phyloP scores from a whole-genome alignment of 208 protist species.

The Herpetomonas tarakana region DNA sequence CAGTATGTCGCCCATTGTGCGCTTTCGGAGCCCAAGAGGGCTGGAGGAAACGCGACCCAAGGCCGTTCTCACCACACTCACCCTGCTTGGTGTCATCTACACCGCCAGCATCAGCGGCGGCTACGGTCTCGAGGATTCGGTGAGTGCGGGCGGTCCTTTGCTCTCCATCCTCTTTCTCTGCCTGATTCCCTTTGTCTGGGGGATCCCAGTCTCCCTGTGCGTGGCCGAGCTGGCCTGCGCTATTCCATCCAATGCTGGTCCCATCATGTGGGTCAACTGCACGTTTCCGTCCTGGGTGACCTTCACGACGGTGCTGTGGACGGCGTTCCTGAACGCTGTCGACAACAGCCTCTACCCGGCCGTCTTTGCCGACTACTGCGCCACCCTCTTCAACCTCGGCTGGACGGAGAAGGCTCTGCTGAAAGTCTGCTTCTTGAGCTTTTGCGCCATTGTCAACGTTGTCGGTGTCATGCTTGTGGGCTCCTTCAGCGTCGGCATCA shows the following conservation, averaged over 20 bases:
- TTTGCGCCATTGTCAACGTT: conserved; percentile 78
- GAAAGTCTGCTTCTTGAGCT: conserved; percentile 62
- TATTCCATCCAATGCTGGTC: conserved; percentile 86
- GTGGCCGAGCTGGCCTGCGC: conserved; percentile 85
- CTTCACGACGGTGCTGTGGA: conserved; percentile 83
- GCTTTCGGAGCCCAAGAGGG: conserved; percentile 55
- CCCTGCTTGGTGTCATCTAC: conserved; percentile 89
- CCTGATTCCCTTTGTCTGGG: conserved; percentile 87
- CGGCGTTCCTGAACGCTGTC: conserved; percentile 77
- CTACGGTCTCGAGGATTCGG: conserved; percentile 86
- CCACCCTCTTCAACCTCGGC: conserved; percentile 61
- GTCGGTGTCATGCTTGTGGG: conserved; percentile 74
- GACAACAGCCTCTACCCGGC: conserved; percentile 90
- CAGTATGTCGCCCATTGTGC: conserved; percentile 60
- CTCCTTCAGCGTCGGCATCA: conserved; percentile 71
- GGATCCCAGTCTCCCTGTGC: conserved; percentile 83
- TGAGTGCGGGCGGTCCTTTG: conserved; percentile 84
- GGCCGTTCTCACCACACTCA: conserved; percentile 74
- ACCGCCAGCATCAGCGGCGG: conserved; percentile 85
- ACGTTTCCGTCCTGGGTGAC: conserved; percentile 81
- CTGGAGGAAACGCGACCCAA: conserved; percentile 45
- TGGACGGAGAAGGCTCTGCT: conserved; percentile 44
- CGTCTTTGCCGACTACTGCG: conserved; percentile 84
- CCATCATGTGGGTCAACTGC: conserved; percentile 92
- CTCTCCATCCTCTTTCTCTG: conserved; percentile 80